These are phyloP conservation scores for Leccinum fallax DNA, from an alignment of 1,284 basidiomycete species.

Conservation along the genomic window DNA sequence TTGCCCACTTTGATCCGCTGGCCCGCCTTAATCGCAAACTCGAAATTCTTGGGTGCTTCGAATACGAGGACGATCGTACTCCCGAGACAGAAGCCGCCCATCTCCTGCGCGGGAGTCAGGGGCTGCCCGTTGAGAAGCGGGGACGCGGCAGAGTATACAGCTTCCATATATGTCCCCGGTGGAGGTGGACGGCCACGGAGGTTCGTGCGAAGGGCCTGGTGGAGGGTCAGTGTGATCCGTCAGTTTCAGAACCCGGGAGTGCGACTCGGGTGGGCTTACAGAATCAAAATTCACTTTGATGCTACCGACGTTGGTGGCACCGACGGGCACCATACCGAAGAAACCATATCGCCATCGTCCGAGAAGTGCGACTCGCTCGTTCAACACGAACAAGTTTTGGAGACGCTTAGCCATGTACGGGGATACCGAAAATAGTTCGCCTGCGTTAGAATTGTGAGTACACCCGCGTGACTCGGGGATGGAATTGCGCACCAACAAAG, in stretches of 20 bases:
- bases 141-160: conserved; percentile 84
- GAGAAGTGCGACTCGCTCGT: conserved; percentile 96
- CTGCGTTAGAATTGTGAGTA: conserved; percentile 36
- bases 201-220: conserved; percentile 81
- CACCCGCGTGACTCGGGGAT: not conserved
- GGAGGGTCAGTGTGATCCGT: not conserved
- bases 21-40: conserved; percentile 80
- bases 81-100: conserved; percentile 96
- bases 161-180: conserved; percentile 91
- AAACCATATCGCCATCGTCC: conserved; percentile 96
- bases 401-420: conserved; percentile 94
- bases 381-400: conserved; percentile 93
- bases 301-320: conserved; percentile 97
- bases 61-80: conserved; percentile 97
- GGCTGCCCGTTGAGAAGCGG: conserved; percentile 88
- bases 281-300: conserved; percentile 97
- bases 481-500: conserved; percentile 71
- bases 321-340: conserved; percentile 97
- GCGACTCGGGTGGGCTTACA: conserved; percentile 41
- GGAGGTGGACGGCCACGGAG: conserved; percentile 72
- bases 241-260: not conserved
- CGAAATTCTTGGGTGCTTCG: conserved; percentile 87
- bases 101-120: conserved; percentile 85
- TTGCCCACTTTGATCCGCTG: conserved; percentile 91
- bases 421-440: conserved; percentile 95